phyloP scores from a whole-genome alignment of 441 rosid genomes.

The Geranium incanum region DNA sequence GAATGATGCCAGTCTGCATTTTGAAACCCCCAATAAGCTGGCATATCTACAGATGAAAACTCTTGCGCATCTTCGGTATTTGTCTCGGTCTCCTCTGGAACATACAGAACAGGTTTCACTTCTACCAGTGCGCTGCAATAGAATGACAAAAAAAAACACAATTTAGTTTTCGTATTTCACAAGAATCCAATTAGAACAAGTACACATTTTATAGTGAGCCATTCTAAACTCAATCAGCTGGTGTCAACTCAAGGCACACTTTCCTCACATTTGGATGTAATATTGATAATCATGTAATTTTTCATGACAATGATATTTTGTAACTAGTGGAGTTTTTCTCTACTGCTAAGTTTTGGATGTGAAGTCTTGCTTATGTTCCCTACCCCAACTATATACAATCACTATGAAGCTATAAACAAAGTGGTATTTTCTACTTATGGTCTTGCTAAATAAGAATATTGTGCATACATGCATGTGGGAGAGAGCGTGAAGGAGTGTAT shows the following conservation, averaged over 20 bases:
- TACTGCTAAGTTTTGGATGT: neutral
- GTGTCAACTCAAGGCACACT: too few species aligned
- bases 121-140: constrained; percentile 74
- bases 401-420: neutral
- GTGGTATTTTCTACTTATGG: neutral
- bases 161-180: neutral
- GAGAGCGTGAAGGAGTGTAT: too few species aligned
- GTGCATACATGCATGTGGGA: too few species aligned
- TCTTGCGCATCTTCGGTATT: constrained; percentile 25
- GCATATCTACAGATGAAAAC: constrained; percentile 19
- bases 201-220: too few species aligned
- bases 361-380: neutral
- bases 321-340: neutral
- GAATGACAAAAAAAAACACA: neutral
- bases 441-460: too few species aligned
- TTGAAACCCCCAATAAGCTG: constrained; percentile 44
- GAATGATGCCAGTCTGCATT: constrained; percentile 72
- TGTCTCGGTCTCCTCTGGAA: constrained; percentile 35
- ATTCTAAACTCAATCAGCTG: too few species aligned
- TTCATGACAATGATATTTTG: too few species aligned
- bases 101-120: constrained; percentile 76
- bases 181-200: too few species aligned
- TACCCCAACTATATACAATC: too few species aligned
- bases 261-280: too few species aligned
- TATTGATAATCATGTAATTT: neutral